These are phyloP conservation scores for Phycomyces blakesleeanus DNA, from an alignment of 192 early-diverging fungal species.

Conservation along the genomic window DNA sequence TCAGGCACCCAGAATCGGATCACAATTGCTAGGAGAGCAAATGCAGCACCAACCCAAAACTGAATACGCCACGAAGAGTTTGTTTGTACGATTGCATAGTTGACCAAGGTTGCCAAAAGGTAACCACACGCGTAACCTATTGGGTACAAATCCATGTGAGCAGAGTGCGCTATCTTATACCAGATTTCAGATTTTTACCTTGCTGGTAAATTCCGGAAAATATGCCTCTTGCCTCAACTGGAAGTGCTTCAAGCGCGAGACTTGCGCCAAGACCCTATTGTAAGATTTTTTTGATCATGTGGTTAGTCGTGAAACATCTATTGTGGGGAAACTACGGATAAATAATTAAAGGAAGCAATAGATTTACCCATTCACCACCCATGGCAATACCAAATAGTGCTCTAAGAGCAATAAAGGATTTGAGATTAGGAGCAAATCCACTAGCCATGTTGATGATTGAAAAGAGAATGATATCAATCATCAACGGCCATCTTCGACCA, in stretches of 20 bases:
- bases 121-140: constrained; percentile 64
- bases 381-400: constrained; percentile 63
- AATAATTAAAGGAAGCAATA: neutral
- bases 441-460: constrained; percentile 59
- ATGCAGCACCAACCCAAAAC: constrained; percentile 62
- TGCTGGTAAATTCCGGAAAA: constrained; percentile 76
- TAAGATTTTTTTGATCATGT: neutral
- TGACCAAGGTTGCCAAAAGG: constrained; percentile 59
- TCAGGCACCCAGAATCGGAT: constrained; percentile 64
- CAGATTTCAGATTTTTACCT: neutral
- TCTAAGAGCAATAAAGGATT: constrained; percentile 59
- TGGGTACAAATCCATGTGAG: too few relatives aligned
- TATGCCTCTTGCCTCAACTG: constrained; percentile 61
- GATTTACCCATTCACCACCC: constrained; percentile 41
- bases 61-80: constrained; percentile 61
- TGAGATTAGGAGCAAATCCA: constrained; percentile 60
- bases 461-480: constrained; percentile 61
- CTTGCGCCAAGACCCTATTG: constrained; percentile 73
- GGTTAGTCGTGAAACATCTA: too few relatives aligned
- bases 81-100: constrained; percentile 49
- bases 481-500: constrained; percentile 68
- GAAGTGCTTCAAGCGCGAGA: constrained; percentile 72
- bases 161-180: too few relatives aligned
- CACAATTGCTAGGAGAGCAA: constrained; percentile 54
- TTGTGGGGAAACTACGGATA: too few relatives aligned